Evolutionary conservation across 495 filamentous ascomycete genomes (phyloP).

Genomic region (Neurospora africana): DNA sequence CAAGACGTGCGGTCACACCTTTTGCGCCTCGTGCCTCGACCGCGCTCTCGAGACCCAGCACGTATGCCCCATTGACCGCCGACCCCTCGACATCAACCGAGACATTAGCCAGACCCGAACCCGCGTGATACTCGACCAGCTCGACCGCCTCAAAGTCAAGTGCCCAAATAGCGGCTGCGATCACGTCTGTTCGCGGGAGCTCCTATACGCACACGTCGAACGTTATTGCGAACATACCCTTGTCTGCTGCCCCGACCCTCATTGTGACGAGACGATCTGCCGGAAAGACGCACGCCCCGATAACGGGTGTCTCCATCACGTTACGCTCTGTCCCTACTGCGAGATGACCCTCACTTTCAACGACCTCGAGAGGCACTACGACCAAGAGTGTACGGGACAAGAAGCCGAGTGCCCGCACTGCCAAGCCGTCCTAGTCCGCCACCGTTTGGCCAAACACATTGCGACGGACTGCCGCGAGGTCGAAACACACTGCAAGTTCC

Average conservation of each 20-base stretch:
- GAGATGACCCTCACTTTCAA: constrained; percentile 22
- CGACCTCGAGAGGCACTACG: constrained; percentile 33
- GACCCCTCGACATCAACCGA: constrained; percentile 24
- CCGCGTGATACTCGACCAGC: constrained; percentile 45
- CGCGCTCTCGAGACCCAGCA: constrained; percentile 42
- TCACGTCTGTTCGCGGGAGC: constrained; percentile 49
- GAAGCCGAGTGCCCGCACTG: constrained; percentile 29
- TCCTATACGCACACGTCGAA: constrained; percentile 63
- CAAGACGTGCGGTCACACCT: constrained; percentile 50
- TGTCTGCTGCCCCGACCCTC: constrained; percentile 49
- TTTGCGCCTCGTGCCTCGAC: constrained; percentile 63
- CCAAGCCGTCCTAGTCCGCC: constrained; percentile 23
- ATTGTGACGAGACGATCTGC: constrained; percentile 30
- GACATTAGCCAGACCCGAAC: constrained; percentile 19
- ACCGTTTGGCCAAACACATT: constrained; percentile 30
- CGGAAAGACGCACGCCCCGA: constrained; percentile 23
- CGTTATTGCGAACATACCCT: constrained; percentile 61
- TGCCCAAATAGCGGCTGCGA: constrained; percentile 65
- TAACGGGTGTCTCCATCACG: constrained; percentile 40
- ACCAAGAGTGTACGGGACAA: constrained; percentile 23
- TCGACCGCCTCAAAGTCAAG: constrained; percentile 63
- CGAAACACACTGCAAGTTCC: constrained; percentile 31
- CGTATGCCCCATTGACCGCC: constrained; percentile 43
- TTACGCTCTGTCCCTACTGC: constrained; percentile 37
- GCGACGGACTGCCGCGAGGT: constrained; percentile 30